Percentiles rank a stretch among this genome's conserved stretches.
These are phyloP conservation scores for Triticum timopheevii DNA, from an alignment of 176 grass and related monocot genomes.

Conservation along the genomic window DNA sequence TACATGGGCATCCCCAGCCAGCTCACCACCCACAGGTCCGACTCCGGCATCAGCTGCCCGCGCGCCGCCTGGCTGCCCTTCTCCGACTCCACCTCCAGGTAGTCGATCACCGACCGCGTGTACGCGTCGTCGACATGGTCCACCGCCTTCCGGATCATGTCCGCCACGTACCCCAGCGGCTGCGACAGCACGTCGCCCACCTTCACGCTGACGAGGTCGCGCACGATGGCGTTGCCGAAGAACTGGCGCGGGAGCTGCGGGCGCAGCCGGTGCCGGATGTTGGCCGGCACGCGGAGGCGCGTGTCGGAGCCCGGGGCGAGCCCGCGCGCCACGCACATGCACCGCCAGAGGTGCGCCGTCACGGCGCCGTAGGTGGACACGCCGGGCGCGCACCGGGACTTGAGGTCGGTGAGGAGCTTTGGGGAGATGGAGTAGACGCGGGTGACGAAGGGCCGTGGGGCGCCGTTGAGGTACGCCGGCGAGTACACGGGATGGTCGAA, in stretches of 20 bases:
- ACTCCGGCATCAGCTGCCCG: slow-evolving; percentile 55
- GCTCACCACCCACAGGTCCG: slow-evolving; percentile 54
- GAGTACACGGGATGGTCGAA: slow-evolving; percentile 54
- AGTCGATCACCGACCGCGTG: slow-evolving; percentile 58
- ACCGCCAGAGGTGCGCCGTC: slow-evolving; percentile 52
- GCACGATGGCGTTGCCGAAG: slow-evolving; percentile 69
- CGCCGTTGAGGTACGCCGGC: neutral
- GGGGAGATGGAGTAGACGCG: slow-evolving; percentile 34
- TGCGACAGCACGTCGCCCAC: slow-evolving; percentile 42
- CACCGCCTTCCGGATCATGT: slow-evolving; percentile 41
- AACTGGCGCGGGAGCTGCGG: slow-evolving; percentile 32
- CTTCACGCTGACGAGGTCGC: slow-evolving; percentile 29
- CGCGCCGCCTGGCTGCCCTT: slow-evolving; percentile 54
- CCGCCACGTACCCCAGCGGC: slow-evolving; percentile 33
- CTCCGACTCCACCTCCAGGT: slow-evolving; percentile 48
- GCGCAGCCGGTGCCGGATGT: slow-evolving; percentile 43
- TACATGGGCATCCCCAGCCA: slow-evolving; percentile 72
- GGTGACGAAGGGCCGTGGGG: slow-evolving; percentile 25
- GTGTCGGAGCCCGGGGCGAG: slow-evolving; percentile 29
- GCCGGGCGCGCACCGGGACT: slow-evolving; percentile 22
- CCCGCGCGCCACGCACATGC: slow-evolving; percentile 45
- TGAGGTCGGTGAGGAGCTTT: slow-evolving; percentile 35
- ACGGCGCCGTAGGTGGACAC: slow-evolving; percentile 57
- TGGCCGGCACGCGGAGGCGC: slow-evolving; percentile 41
- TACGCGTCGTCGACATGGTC: slow-evolving; percentile 43